phyloP scores from a whole-genome alignment of 78 protist species.

The Dictyostelium citrinum region DNA sequence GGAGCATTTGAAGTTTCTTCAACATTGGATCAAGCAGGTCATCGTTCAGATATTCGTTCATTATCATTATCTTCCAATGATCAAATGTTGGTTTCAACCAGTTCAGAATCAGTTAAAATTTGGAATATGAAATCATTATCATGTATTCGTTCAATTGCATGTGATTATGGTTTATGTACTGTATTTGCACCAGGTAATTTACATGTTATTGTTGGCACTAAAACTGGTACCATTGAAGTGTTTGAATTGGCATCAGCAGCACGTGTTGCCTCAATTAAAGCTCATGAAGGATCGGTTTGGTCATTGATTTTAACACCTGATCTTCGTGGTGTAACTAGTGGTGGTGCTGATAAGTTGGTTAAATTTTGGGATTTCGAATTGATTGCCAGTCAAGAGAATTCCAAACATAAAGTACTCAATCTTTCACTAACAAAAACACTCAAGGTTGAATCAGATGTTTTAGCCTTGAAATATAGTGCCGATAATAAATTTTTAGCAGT shows the following conservation, averaged over 20 bases:
- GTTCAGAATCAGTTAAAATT: conserved; percentile 74
- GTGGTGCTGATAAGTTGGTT: conserved; percentile 90
- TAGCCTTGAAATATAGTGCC: conserved; percentile 66
- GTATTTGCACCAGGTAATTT: conserved; percentile 91
- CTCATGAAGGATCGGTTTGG: conserved; percentile 90
- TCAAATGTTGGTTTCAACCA: conserved; percentile 32
- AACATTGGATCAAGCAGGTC: conserved; percentile 83
- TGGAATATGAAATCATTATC: conserved; percentile 81
- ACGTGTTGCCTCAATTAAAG: conserved; percentile 34
- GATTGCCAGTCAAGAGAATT: conserved; percentile 7
- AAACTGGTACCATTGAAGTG: conserved; percentile 90
- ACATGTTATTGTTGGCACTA: conserved; percentile 93
- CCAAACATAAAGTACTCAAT: conserved; percentile 9
- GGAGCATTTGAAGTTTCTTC: background rate
- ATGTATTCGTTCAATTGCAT: conserved; percentile 82
- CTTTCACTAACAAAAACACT: conserved; percentile 73
- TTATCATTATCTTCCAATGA: conserved; percentile 78
- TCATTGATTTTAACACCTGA: conserved; percentile 74
- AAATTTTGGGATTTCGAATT: conserved; percentile 95
- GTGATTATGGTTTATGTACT: conserved; percentile 87
- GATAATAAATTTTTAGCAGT: conserved; percentile 87
- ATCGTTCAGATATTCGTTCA: conserved; percentile 87
- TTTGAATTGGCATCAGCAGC: conserved; percentile 84
- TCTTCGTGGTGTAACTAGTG: conserved; percentile 87
- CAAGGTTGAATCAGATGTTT: conserved; percentile 89